Conservation (phyloP, 331 rosid genomes). For the Telfairia occidentalis region DNA sequence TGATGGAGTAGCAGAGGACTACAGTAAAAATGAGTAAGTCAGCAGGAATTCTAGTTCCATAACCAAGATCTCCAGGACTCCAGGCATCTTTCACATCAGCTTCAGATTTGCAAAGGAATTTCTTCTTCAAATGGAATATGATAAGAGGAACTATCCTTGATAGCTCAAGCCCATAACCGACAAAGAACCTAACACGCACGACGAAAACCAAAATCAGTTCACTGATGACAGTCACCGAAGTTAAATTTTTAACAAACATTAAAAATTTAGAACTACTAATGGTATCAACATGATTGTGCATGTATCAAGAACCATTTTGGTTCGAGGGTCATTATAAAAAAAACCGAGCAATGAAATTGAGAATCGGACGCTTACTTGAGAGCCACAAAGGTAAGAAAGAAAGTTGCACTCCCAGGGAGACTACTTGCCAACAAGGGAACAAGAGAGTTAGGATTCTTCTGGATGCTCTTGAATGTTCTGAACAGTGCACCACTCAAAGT, state of each 20-base stretch:
- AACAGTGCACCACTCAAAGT: slow-evolving; percentile 70
- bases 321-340: background rate
- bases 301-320: background rate
- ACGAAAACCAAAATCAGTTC: slow-evolving; percentile 10
- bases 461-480: slow-evolving; percentile 35
- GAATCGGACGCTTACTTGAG: slow-evolving; percentile 46
- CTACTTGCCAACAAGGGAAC: slow-evolving; percentile 38
- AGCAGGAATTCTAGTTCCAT: slow-evolving; percentile 69
- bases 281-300: background rate
- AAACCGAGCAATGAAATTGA: background rate
- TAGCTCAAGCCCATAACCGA: slow-evolving; percentile 82
- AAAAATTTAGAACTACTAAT: background rate
- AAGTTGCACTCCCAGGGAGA: slow-evolving; percentile 67
- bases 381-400: slow-evolving; percentile 88
- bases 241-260: background rate
- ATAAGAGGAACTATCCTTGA: slow-evolving; percentile 79
- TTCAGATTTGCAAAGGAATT: slow-evolving; percentile 73
- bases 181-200: slow-evolving; percentile 45
- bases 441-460: slow-evolving; percentile 31
- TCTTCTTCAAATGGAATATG: slow-evolving; percentile 72
- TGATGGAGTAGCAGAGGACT: slow-evolving; percentile 73
- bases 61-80: slow-evolving; percentile 70
- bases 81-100: slow-evolving; percentile 77
- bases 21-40: slow-evolving; percentile 68
- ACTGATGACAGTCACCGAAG: background rate